Base-by-base conservation (phyloP, 2,329 filamentous ascomycete species). In the Periconia sp. region DNA sequence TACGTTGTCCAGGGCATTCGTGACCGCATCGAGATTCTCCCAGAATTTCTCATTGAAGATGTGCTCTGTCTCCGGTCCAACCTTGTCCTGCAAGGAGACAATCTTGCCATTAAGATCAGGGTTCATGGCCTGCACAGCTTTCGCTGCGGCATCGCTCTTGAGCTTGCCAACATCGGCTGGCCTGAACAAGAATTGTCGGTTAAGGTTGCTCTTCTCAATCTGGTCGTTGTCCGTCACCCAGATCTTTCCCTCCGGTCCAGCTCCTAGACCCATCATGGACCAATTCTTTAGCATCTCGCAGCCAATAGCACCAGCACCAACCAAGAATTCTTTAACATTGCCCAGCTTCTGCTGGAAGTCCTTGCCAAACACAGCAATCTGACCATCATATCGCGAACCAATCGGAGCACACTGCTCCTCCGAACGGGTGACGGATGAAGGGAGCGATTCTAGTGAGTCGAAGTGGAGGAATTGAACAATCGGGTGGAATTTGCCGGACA, bases 281-380 rank as follows among this genome's bases (percentile, higher is more conserved):
- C 94, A 99, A 72, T 97, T 97, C 83, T 99, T 99, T 57, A 99
- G 77, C 88, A 97, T 99, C 68, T 99, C 94, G 65, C 94, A 99
- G 32, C 94, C 94, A 69, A 99, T 99, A 52, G 95, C 94, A 61
- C 94, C 94, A 33, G 94, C 90, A 57, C 94, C 94, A 44, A 99
- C 94, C 41, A 99, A 79, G 77, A 99, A 99, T 61, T 97, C 85
- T 63, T 86, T 94, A 49, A 94, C 73, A 61, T 96, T 95, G 48
- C 87, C 83, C 56, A 99, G 82, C 78, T 96, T 96, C 37, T 96
- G 87, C 72, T 99, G 94, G 72, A 86, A 99, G 52, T 96, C 89
- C 61, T 83, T 87, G 50, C 94, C 94, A 56, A 99, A 95, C 1
- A 99, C 94, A 2, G 90, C 92, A 64, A 99, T 95, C 67, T 99